Conservation (phyloP, 106 monocot species). For the Apostasia shenzhenica region DNA sequence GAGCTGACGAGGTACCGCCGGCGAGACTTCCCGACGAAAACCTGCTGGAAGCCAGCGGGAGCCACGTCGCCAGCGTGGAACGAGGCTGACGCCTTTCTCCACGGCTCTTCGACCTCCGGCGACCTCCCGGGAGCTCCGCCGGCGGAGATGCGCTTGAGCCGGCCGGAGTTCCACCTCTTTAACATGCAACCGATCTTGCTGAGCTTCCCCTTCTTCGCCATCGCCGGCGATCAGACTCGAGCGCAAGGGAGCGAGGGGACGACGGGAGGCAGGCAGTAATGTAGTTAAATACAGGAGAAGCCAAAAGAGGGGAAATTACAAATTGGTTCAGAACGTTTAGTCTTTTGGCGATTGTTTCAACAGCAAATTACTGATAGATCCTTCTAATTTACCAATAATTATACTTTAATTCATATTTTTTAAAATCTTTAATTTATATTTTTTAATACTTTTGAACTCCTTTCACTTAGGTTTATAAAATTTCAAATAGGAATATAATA, state of each 20-base stretch:
- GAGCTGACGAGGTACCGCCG: constrained; percentile 43
- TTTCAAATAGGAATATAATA: too few species aligned
- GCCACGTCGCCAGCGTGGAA: constrained; percentile 22
- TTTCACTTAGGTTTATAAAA: too few species aligned
- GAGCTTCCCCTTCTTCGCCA: constrained; percentile 31
- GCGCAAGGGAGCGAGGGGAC: background rate
- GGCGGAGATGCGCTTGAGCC: constrained; percentile 7
- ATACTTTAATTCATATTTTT: too few species aligned
- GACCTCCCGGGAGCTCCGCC: background rate
- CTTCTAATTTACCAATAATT: too few species aligned
- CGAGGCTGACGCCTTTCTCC: constrained; percentile 4
- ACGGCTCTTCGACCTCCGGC: constrained; percentile 8
- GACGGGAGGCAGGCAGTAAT: background rate
- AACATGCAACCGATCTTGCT: constrained; percentile 76
- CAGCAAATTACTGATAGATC: too few species aligned
- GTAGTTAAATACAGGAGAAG: too few species aligned
- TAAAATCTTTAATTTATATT: too few species aligned
- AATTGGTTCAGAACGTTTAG: too few species aligned
- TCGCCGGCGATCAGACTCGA: background rate
- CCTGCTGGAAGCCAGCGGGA: constrained; percentile 29
- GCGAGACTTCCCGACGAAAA: constrained; percentile 60
- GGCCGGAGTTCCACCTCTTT: constrained; percentile 54
- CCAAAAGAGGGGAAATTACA: too few species aligned
- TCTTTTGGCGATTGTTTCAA: too few species aligned
- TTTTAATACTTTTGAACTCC: too few species aligned